These are phyloP conservation scores for Rhodotorula mucilaginosa DNA, from an alignment of 1,284 basidiomycete species.

Conservation along the genomic window DNA sequence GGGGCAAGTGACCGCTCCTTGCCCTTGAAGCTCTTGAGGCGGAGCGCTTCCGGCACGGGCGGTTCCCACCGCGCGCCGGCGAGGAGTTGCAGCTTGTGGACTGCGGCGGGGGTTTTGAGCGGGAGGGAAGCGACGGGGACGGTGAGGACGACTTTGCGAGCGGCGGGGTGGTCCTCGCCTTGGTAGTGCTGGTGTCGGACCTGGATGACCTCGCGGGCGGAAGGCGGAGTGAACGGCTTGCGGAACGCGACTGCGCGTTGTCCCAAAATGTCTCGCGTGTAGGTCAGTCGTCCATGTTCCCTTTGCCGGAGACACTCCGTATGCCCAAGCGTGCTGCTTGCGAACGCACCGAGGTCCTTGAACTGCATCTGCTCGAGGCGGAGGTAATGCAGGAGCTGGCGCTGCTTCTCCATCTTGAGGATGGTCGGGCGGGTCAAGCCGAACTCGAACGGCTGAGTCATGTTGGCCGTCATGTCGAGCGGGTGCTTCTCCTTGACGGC, in stretches of 20 bases:
- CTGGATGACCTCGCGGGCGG: constrained; percentile 38
- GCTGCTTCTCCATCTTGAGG: constrained; percentile 40
- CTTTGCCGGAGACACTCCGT: not conserved
- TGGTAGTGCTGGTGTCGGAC: constrained; percentile 49
- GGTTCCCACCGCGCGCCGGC: constrained; percentile 46
- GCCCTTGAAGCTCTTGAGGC: not conserved
- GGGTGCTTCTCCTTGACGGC: constrained; percentile 10
- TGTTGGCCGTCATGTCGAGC: constrained; percentile 25
- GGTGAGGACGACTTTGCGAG: constrained; percentile 48
- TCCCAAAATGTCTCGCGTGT: no score
- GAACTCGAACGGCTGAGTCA: constrained; percentile 27
- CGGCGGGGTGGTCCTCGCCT: constrained; percentile 49
- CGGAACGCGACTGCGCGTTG: constrained; percentile 42
- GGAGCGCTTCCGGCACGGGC: not conserved
- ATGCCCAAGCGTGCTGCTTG: no score
- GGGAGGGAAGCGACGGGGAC: constrained; percentile 44
- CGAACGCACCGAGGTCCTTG: constrained; percentile 35
- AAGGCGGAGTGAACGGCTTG: constrained; percentile 45
- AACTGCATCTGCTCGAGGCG: constrained; percentile 44
- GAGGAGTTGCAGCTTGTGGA: constrained; percentile 50
- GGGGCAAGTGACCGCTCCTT: not conserved
- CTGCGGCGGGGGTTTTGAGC: constrained; percentile 28
- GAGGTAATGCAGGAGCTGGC: constrained; percentile 42
- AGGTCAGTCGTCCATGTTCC: not conserved
- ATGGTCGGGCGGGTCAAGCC: constrained; percentile 29